phyloP scores from a whole-genome alignment of 306 rosid species.

The Acacia acuminata region DNA sequence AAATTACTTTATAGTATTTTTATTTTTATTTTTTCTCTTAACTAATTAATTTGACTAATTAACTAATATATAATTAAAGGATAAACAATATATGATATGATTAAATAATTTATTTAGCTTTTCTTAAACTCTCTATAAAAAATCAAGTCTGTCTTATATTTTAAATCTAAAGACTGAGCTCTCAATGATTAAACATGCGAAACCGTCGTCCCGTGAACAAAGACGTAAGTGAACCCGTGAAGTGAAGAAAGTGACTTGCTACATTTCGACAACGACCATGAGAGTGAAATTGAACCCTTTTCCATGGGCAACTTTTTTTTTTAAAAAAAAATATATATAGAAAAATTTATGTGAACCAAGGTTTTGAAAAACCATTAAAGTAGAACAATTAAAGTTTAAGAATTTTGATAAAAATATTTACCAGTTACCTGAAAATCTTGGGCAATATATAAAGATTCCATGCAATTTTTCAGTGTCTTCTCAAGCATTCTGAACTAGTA shows the following conservation, averaged over 20 bases:
- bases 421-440: too few species aligned
- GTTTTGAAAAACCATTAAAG: background rate
- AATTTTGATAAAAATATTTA: too few species aligned
- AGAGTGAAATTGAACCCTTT: background rate
- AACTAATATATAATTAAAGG: too few species aligned
- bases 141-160: too few species aligned
- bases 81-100: too few species aligned
- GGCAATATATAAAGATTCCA: background rate
- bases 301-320: background rate
- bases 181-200: background rate
- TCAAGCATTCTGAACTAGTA: background rate
- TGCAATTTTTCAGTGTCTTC: background rate
- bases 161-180: background rate
- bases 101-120: too few species aligned
- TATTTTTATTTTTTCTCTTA: too few species aligned
- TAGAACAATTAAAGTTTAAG: background rate
- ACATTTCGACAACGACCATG: background rate
- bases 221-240: slow-evolving; percentile 7
- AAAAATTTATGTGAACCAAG: too few species aligned
- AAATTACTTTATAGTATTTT: too few species aligned
- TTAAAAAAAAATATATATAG: too few species aligned
- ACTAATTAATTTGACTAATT: too few species aligned
- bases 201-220: background rate
- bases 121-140: too few species aligned
- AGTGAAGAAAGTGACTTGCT: background rate